Conservation (phyloP, 768 basidiomycete species). For the Xerocomellus dryophilus region DNA sequence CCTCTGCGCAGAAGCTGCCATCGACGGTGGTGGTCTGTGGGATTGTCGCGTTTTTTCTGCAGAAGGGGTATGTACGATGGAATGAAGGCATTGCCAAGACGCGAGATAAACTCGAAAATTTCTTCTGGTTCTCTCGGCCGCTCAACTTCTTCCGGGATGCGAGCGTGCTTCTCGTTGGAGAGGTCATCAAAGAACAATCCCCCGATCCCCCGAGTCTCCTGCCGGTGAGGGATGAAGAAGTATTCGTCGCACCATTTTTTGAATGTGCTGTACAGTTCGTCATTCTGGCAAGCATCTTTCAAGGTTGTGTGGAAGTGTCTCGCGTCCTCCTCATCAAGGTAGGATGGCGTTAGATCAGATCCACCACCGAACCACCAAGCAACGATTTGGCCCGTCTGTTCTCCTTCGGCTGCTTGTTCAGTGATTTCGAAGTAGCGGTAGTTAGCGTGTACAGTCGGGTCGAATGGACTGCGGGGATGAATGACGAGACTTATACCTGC, state of each 20-base stretch:
- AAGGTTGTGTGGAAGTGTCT: slow-evolving; percentile 81
- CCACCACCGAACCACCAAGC: slow-evolving; percentile 99
- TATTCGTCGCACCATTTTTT: slow-evolving; percentile 99
- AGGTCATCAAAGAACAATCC: slow-evolving; percentile 98
- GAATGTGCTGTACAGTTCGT: slow-evolving; percentile 72
- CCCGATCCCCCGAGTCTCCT: slow-evolving; percentile 84
- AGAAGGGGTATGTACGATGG: slow-evolving; percentile 92
- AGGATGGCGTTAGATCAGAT: slow-evolving; percentile 89
- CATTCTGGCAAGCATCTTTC: slow-evolving; percentile 70
- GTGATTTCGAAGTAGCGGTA: slow-evolving; percentile 97
- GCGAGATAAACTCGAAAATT: slow-evolving; percentile 72
- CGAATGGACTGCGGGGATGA: slow-evolving; percentile 90
- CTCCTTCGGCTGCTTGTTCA: slow-evolving; percentile 39
- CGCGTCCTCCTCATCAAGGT: slow-evolving; percentile 86
- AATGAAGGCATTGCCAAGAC: slow-evolving; percentile 76
- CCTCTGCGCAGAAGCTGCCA: slow-evolving; percentile 94
- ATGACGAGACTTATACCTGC: slow-evolving; percentile 91
- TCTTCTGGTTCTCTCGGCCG: slow-evolving; percentile 61
- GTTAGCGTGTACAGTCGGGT: slow-evolving; percentile 93
- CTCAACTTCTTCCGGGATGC: slow-evolving; percentile 43
- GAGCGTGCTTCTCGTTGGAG: slow-evolving; percentile 58
- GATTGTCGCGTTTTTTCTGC: slow-evolving; percentile 53
- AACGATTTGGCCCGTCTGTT: slow-evolving; percentile 51
- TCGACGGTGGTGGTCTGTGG: slow-evolving; percentile 65
- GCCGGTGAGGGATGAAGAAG: slow-evolving; percentile 87